Evolutionary conservation across 2,329 filamentous ascomycete genomes (phyloP).

Genomic region (Penicillium nordicum): DNA sequence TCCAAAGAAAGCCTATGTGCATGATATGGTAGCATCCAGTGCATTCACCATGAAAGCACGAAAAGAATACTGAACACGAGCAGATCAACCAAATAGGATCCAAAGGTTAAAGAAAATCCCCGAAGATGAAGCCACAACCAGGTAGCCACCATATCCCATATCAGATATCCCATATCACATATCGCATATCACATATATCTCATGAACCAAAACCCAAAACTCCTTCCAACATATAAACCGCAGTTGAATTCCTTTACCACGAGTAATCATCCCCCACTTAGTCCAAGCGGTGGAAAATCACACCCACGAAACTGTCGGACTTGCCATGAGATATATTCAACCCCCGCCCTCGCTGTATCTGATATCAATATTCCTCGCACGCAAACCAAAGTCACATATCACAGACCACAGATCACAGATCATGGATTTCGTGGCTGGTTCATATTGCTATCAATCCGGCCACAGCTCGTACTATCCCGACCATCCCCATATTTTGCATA

Average conservation of each 20-base stretch:
- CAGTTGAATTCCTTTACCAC: background rate
- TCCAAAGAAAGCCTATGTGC: background rate
- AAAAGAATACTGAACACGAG: background rate
- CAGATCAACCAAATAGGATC: background rate
- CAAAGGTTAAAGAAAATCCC: background rate
- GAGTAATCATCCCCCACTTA: background rate
- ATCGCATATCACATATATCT: background rate
- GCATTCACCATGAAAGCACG: background rate
- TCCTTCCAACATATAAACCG: background rate
- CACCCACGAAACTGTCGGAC: background rate
- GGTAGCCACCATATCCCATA: background rate
- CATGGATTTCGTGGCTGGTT: slow-evolving; percentile 17
- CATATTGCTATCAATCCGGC: slow-evolving; percentile 13
- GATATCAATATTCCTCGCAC: background rate
- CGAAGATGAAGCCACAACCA: background rate
- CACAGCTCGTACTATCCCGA: slow-evolving; percentile 18
- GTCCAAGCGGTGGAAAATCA: background rate
- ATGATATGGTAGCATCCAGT: background rate
- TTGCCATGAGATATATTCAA: background rate
- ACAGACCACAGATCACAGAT: slow-evolving; percentile 12
- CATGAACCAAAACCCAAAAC: background rate
- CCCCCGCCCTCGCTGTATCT: background rate
- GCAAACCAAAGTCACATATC: background rate
- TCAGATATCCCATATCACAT: background rate
- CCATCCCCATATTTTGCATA: slow-evolving; percentile 17